Evolutionary conservation across 2,329 filamentous ascomycete species (phyloP), one percentile per base, ranked within the genome.

Genomic region (Sarocladiaceae sp.): DNA sequence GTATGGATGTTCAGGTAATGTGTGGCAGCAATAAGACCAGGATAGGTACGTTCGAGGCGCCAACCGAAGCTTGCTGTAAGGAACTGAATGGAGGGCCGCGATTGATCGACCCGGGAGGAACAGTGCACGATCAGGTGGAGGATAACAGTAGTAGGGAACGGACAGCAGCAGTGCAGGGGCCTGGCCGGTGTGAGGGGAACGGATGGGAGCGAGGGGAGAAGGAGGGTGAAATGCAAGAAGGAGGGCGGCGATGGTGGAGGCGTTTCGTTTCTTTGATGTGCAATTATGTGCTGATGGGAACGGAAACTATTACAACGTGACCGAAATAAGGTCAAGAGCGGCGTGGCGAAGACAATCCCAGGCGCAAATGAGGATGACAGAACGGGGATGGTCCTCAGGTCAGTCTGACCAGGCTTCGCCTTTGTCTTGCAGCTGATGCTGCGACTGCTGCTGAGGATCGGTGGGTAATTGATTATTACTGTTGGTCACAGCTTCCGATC

Each of bases 291-390:
- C 46, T 51, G 31, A 51, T 51, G 39, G 52, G 48, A 47, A 55
- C 51, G 54, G 55, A 39, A 55, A 53, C 51, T 48, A 53, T 51
- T 53, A 53, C 33, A 50, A 56, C 58, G 53, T 11, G 52, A 65
- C 62, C 54, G 63, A 56, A 63, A 63, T 63, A 60, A 62, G 72
- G 51, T 71, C n/a, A 59, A 60, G 64, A 68, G 39, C 73, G 72
- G 49, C 71, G 64, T 48, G 35, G 15, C 6, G 35, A 37, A n/a
- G 35, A 37, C 35, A n/a, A n/a, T n/a, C n/a, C 29, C 8, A 31
- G 29, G 29, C 29, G 29, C 15, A 15, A 31, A 31, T 8, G 29
- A 15, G 15, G 29, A n/a, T n/a, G n/a, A n/a, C n/a, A n/a, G n/a
- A n/a, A 31, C 29, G 15, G 29, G 29, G 33, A 36, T 5, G 33